Evolutionary conservation across 306 rosid genomes (phyloP).

Genomic region (Acmispon strigosus): DNA sequence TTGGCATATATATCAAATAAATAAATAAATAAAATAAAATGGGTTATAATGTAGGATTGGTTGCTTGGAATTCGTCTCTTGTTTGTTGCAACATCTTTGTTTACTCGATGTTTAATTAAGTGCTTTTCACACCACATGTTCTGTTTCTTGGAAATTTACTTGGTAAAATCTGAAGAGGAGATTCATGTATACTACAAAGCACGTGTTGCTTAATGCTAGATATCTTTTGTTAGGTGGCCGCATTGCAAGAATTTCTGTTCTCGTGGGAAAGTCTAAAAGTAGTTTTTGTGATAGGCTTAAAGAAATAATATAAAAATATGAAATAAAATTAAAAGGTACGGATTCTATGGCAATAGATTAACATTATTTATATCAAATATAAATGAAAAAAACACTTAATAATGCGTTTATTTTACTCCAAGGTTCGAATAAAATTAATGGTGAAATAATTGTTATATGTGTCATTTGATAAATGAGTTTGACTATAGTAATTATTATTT

Average conservation of each 20-base stretch:
- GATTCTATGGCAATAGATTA: background rate
- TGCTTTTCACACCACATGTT: background rate
- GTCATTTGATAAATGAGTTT: background rate
- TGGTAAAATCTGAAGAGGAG: background rate
- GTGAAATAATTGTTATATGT: background rate
- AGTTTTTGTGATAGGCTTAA: background rate
- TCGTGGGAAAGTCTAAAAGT: background rate
- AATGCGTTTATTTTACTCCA: too few species aligned
- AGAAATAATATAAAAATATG: background rate
- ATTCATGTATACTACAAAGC: background rate
- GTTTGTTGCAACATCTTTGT: slow-evolving; percentile 13
- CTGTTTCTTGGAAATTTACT: slow-evolving; percentile 14
- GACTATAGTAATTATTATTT: background rate
- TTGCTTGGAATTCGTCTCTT: slow-evolving; percentile 23
- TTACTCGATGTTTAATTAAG: background rate
- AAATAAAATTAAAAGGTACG: background rate
- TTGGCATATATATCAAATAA: background rate
- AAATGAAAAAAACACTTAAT: background rate
- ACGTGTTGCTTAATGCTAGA: background rate
- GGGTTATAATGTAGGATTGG: background rate
- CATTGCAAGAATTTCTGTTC: background rate
- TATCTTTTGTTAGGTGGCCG: slow-evolving; percentile 13
- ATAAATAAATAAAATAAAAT: background rate
- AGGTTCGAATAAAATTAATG: background rate
- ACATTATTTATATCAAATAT: background rate